Evolutionary conservation across 2,329 filamentous ascomycete species (phyloP).

Genomic region (Ceratocystis cacaofunesta): DNA sequence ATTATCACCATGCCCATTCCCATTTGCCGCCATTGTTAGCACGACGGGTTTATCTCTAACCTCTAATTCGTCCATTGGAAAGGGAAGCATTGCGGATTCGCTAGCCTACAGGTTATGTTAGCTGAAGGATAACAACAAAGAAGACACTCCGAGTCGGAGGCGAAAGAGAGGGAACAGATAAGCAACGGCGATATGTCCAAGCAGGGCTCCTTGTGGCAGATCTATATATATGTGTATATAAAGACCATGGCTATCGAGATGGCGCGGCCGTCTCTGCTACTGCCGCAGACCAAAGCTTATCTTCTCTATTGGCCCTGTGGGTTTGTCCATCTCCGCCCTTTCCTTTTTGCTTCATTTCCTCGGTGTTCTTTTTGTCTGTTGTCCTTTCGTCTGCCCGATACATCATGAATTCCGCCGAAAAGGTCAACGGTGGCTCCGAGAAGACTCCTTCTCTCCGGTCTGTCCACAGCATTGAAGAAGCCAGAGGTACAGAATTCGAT

Average conservation of each 20-base stretch:
- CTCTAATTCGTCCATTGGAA: neutral
- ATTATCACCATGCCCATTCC: neutral
- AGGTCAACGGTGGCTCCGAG: neutral
- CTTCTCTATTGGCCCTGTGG: no score
- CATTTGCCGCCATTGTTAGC: neutral
- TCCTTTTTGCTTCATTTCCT: no score
- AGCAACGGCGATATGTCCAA: no score
- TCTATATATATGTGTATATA: no score
- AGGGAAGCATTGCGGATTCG: neutral
- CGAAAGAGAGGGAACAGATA: no score
- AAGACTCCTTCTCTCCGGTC: slow-evolving; percentile 18
- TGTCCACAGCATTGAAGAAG: slow-evolving; percentile 15
- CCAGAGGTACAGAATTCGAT: neutral
- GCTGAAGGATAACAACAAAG: neutral
- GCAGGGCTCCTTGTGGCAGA: no score
- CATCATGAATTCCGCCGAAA: neutral
- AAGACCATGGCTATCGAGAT: no score
- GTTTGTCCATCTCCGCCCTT: no score
- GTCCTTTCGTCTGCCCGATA: neutral
- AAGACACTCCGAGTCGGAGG: neutral
- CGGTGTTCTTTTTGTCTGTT: no score
- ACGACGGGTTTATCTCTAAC: neutral
- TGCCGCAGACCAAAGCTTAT: no score
- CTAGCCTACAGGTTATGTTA: neutral
- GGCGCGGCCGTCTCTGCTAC: no score